phyloP scores from a whole-genome alignment of 495 filamentous ascomycete genomes.

The Penicillium herquei region DNA sequence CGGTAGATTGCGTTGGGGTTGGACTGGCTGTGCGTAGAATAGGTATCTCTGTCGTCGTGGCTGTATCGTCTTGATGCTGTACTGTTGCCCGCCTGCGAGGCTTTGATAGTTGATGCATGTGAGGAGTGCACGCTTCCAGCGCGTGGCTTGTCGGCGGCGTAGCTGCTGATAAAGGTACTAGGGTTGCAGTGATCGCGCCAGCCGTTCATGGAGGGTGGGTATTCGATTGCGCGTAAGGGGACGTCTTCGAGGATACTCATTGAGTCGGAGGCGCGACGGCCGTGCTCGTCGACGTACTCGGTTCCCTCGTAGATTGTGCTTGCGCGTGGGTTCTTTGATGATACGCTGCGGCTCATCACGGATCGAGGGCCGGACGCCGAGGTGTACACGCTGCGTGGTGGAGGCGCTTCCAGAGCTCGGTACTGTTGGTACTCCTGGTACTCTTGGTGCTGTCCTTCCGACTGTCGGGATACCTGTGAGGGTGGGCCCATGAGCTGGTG shows the following conservation, averaged over 20 bases:
- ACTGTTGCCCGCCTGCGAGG: conserved; percentile 29
- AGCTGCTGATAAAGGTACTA: conserved; percentile 44
- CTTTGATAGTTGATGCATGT: conserved; percentile 48
- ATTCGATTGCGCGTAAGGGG: conserved; percentile 45
- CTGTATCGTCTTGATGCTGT: conserved; percentile 23
- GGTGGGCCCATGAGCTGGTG: conserved; percentile 27
- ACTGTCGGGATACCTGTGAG: conserved; percentile 22
- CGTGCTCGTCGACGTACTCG: conserved; percentile 37
- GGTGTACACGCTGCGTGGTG: conserved; percentile 35
- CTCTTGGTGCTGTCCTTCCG: conserved; percentile 17
- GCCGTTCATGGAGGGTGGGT: conserved; percentile 28
- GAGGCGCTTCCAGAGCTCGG: conserved; percentile 45
- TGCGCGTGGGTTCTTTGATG: conserved; percentile 42
- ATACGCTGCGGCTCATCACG: conserved; percentile 29
- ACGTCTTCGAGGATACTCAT: conserved; percentile 34
- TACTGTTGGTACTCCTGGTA: conserved; percentile 8
- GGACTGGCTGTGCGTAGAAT: conserved; percentile 16
- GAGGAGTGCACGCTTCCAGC: conserved; percentile 37
- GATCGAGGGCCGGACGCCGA: conserved; percentile 32
- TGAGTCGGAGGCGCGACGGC: conserved; percentile 38
- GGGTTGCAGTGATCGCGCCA: conserved; percentile 29
- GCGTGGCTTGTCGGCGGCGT: conserved; percentile 34
- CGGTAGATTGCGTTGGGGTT: conserved; percentile 14
- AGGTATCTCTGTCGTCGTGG: conserved; percentile 20
- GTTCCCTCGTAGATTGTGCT: conserved; percentile 45